Percentiles rank a stretch among this genome's conserved stretches.
Conservation (phyloP, 1,284 basidiomycete genomes). For the Tilletia indica region DNA sequence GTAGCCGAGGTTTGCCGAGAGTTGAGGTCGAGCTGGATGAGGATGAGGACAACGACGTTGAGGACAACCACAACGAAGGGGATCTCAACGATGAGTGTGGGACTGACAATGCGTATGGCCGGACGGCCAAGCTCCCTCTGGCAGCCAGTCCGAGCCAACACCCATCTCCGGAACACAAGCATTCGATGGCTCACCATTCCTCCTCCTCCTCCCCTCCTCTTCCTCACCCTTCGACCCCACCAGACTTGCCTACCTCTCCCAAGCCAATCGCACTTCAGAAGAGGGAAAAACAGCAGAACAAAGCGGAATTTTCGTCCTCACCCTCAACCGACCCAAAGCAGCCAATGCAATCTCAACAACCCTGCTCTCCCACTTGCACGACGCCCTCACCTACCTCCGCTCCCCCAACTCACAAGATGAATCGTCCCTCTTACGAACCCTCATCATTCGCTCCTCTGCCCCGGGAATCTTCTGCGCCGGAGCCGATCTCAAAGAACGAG, state of each 20-base stretch:
- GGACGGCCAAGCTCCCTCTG: no score
- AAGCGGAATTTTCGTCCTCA: slow-evolving; percentile 56
- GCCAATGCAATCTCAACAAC: slow-evolving; percentile 83
- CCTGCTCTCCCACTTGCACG: slow-evolving; percentile 69
- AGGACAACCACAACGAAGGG: no score
- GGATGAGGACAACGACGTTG: no score
- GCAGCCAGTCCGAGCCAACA: no score
- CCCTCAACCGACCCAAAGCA: slow-evolving; percentile 74
- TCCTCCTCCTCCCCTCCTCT: background rate
- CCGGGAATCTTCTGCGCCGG: slow-evolving; percentile 80
- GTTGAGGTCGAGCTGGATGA: no score
- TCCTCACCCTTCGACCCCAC: background rate
- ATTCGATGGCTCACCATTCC: no score
- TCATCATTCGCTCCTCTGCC: slow-evolving; percentile 74
- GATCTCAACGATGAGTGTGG: no score
- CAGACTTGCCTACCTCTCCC: slow-evolving; percentile 14
- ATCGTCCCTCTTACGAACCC: slow-evolving; percentile 60
- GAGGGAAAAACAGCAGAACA: background rate
- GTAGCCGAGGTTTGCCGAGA: no score
- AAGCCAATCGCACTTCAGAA: background rate
- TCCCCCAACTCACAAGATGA: background rate
- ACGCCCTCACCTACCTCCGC: slow-evolving; percentile 58
- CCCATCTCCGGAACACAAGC: no score
- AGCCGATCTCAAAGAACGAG: slow-evolving; percentile 82
- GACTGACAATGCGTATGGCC: no score